phyloP scores from a whole-genome alignment of 148 eudicot species.

The Rheum nobile region DNA sequence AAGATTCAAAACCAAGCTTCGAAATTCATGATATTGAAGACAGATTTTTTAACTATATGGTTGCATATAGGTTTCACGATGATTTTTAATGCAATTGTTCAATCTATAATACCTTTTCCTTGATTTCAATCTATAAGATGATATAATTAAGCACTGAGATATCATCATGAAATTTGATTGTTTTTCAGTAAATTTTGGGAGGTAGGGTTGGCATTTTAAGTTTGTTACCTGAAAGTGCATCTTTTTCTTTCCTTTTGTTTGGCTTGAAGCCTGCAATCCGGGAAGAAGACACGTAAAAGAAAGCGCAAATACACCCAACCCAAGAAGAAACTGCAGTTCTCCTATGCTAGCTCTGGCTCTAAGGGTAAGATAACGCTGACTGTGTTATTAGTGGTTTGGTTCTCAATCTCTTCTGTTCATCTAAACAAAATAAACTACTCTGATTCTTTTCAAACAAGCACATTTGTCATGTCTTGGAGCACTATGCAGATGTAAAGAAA shows the following conservation, averaged over 20 bases:
- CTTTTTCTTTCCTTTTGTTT: constrained; percentile 8
- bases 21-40: background rate
- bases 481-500: constrained; percentile 18
- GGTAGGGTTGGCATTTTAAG: background rate
- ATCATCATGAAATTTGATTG: background rate
- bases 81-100: background rate
- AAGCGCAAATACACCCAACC: constrained; percentile 59
- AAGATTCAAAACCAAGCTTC: background rate
- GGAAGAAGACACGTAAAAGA: constrained; percentile 45
- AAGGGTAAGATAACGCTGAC: constrained; percentile 35
- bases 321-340: constrained; percentile 64
- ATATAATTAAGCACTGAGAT: background rate
- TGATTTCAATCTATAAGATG: background rate
- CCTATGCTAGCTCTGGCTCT: constrained; percentile 52
- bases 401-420: constrained; percentile 17
- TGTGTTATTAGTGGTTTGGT: constrained; percentile 23
- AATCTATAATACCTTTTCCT: background rate
- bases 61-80: background rate
- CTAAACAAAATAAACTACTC: constrained; percentile 13
- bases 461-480: constrained; percentile 17
- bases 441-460: constrained; percentile 5
- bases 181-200: background rate
- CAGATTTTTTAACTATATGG: background rate
- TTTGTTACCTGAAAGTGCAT: background rate
- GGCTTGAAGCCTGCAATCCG: constrained; percentile 43